These are phyloP conservation scores for Elongisporangium senticosum DNA, from an alignment of 352 stramenopile genomes.

Conservation along the genomic window DNA sequence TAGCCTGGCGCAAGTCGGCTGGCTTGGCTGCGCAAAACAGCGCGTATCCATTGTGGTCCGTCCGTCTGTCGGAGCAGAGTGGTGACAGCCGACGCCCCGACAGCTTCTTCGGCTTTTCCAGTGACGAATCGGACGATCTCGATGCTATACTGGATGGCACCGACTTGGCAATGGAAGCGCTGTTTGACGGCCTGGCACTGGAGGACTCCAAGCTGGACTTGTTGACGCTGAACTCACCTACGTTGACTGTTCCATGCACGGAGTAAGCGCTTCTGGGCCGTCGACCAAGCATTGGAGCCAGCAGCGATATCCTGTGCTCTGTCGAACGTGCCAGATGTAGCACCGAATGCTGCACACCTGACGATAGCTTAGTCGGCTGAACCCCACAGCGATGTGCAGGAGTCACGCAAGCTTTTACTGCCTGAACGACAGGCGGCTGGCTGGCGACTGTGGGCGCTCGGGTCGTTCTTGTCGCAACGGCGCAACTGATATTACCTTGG, in stretches of 20 bases:
- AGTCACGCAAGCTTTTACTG: not conserved
- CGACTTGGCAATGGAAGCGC: not conserved
- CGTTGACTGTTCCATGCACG: not conserved
- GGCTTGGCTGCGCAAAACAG: not conserved
- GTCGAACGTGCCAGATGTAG: too few species aligned
- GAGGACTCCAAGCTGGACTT: not conserved
- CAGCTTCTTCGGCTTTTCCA: not conserved
- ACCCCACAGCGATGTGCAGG: not conserved
- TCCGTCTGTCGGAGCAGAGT: not conserved
- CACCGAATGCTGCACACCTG: too few species aligned
- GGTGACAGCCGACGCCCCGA: not conserved
- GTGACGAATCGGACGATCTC: not conserved
- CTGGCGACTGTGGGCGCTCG: not conserved
- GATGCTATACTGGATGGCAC: not conserved
- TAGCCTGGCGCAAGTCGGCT: not conserved
- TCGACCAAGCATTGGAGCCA: not conserved
- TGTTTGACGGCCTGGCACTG: not conserved
- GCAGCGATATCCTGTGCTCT: too few species aligned
- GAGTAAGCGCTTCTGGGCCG: not conserved
- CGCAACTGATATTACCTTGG: too few species aligned
- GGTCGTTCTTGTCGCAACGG: not conserved
- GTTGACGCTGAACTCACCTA: not conserved
- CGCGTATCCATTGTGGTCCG: not conserved
- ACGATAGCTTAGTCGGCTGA: too few species aligned
- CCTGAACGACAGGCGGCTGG: not conserved